Conservation (phyloP, 352 stramenopile genomes). For the Pythium insidiosum region DNA sequence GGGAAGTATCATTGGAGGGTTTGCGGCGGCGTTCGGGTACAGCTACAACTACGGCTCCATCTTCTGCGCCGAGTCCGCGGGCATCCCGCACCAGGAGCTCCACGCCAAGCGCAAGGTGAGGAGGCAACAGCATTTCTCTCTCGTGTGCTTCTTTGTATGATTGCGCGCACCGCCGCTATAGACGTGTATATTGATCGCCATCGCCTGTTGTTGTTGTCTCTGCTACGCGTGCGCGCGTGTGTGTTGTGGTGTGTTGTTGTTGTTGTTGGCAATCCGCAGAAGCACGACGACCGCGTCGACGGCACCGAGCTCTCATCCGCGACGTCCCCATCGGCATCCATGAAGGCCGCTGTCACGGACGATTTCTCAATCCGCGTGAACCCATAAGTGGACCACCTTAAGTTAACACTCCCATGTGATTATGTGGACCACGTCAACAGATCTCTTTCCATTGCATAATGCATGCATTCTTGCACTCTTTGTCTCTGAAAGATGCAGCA, state of each 20-base stretch:
- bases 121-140: background rate
- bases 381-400: no score
- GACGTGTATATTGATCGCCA: conserved; percentile 11
- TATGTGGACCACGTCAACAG: no score
- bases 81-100: conserved; percentile 46
- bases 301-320: background rate
- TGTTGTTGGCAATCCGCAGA: no score
- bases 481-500: no score
- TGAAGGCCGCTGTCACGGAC: background rate
- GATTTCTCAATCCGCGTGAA: no score
- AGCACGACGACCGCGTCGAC: conserved; percentile 3
- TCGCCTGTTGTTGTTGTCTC: background rate
- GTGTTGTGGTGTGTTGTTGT: no score
- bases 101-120: conserved; percentile 36
- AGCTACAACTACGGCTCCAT: conserved; percentile 68
- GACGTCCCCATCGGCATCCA: conserved; percentile 8
- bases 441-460: no score
- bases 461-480: no score
- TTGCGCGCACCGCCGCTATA: conserved; percentile 7
- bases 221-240: no score
- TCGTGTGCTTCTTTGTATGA: no score
- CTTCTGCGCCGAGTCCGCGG: conserved; percentile 48
- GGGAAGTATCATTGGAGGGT: conserved; percentile 43
- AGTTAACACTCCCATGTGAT: no score
- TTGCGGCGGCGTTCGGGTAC: conserved; percentile 35